phyloP scores from a whole-genome alignment of 164 flowering plant species.

The Magnolia officinalis region DNA sequence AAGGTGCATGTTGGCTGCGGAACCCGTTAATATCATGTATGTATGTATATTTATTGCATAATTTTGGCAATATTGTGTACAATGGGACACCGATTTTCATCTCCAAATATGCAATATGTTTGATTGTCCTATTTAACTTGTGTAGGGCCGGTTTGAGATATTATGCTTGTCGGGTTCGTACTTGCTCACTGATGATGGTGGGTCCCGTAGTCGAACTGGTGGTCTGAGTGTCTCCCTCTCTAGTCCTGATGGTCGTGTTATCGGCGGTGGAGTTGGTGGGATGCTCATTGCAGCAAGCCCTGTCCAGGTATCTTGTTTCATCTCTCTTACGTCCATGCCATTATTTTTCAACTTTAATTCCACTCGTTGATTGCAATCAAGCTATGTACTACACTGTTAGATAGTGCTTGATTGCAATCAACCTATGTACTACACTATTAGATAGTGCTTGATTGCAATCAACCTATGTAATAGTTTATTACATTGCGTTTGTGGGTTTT shows the following conservation, averaged over 20 bases:
- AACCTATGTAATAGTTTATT: no score
- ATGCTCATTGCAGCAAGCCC: constrained; percentile 79
- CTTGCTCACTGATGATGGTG: constrained; percentile 46
- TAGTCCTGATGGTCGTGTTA: constrained; percentile 85
- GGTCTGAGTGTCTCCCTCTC: constrained; percentile 76
- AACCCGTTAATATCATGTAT: no score
- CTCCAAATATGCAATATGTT: background rate
- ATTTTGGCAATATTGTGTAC: background rate
- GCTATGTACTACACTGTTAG: no score
- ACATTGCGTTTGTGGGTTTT: no score
- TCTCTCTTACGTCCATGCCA: constrained; percentile 1
- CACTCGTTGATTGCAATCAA: background rate
- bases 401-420: no score
- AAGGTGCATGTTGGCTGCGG: background rate
- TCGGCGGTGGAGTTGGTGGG: constrained; percentile 93
- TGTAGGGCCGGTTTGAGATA: constrained; percentile 88
- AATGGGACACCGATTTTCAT: background rate
- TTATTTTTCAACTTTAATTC: background rate
- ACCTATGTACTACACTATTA: no score
- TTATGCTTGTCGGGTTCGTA: constrained; percentile 79
- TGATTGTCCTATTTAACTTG: constrained; percentile 1
- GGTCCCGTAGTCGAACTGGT: constrained; percentile 61
- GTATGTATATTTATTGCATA: background rate
- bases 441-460: no score
- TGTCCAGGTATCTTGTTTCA: constrained; percentile 64